Evolutionary conservation across 495 filamentous ascomycete species (phyloP).

Genomic region (Talaromyces ruber): DNA sequence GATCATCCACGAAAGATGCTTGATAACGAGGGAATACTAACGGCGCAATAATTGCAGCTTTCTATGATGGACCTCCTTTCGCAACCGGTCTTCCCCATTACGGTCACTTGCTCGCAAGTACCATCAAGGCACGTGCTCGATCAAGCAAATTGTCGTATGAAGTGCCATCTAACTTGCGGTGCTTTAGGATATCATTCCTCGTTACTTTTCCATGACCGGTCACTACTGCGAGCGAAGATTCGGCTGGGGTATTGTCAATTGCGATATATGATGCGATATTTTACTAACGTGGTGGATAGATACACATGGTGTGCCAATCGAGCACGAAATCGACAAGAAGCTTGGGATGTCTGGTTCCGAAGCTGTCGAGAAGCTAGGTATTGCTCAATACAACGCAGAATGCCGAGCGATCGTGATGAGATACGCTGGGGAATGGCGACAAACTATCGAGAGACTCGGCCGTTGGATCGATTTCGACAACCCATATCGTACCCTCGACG

Average conservation of each 20-base stretch:
- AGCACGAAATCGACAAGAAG: slow-evolving; percentile 98
- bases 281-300: slow-evolving; percentile 21
- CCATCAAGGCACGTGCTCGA: slow-evolving; percentile 60
- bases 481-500: slow-evolving; percentile 91
- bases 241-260: slow-evolving; percentile 46
- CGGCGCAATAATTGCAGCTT: slow-evolving; percentile 15
- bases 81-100: slow-evolving; percentile 83
- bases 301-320: slow-evolving; percentile 91
- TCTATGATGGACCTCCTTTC: slow-evolving; percentile 54
- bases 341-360: slow-evolving; percentile 81
- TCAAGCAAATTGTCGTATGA: background rate
- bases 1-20: slow-evolving; percentile 44
- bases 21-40: background rate
- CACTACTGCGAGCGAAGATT: slow-evolving; percentile 63
- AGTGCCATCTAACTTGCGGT: slow-evolving; percentile 28
- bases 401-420: slow-evolving; percentile 93
- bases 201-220: slow-evolving; percentile 90
- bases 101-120: slow-evolving; percentile 89
- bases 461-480: slow-evolving; percentile 99
- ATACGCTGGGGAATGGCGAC: slow-evolving; percentile 80
- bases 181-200: slow-evolving; percentile 79
- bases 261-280: background rate
- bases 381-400: slow-evolving; percentile 88
- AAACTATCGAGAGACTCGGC: slow-evolving; percentile 81
- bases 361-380: slow-evolving; percentile 78